Evolutionary conservation across 768 basidiomycete genomes (phyloP).

Genomic region (Hydnomerulius pinastri): DNA sequence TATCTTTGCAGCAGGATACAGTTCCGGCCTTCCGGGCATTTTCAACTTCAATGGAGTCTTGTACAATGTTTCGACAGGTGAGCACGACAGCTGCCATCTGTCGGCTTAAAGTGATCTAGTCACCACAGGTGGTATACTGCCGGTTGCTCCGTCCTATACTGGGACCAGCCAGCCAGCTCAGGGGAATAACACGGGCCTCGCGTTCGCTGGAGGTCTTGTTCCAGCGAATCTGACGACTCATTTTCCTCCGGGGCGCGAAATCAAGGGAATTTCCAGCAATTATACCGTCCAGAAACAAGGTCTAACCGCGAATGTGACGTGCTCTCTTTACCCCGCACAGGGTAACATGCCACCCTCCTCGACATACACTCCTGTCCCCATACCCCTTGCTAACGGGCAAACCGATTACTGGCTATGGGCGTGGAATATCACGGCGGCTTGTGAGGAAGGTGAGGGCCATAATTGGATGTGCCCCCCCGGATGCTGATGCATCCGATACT

Average conservation of each 20-base stretch:
- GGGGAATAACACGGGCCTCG: neutral
- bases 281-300: conserved; percentile 3
- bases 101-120: neutral
- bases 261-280: neutral
- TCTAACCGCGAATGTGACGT: conserved; percentile 10
- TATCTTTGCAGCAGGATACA: conserved; percentile 5
- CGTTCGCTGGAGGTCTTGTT: conserved; percentile 6
- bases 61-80: conserved; percentile 10
- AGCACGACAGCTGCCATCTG: neutral
- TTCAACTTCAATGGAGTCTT: conserved; percentile 6
- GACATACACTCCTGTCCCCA: neutral
- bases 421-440: neutral
- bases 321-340: neutral
- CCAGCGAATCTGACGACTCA: neutral
- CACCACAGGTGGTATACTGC: conserved; percentile 7
- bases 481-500: too few relatives aligned
- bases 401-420: too few relatives aligned
- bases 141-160: neutral
- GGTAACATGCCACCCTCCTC: neutral
- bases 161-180: too few relatives aligned
- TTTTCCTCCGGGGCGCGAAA: too few relatives aligned
- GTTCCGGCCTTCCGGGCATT: neutral
- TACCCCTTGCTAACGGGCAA: neutral
- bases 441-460: neutral
- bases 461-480: neutral